These are phyloP conservation scores for Sechiopsis laciniata DNA, from an alignment of 306 rosid species.

Conservation along the genomic window DNA sequence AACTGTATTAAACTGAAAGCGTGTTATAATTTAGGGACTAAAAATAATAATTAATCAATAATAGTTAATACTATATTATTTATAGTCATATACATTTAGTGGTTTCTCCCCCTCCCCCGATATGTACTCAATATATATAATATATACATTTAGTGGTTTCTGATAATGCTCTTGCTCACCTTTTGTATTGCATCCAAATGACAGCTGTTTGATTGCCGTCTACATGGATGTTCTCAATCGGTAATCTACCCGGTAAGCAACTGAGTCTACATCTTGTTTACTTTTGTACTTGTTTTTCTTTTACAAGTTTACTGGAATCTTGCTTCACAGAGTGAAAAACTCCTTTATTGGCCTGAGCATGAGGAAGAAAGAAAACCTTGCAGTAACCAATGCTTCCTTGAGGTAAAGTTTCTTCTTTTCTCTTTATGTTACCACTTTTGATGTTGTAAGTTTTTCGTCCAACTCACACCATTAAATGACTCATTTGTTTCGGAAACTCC, in stretches of 20 bases:
- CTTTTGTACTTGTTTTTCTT: conserved; percentile 16
- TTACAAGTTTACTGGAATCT: conserved; percentile 29
- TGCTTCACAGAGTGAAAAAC: conserved; percentile 69
- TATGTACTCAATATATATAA: no score
- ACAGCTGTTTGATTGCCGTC: conserved; percentile 89
- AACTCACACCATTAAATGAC: neutral
- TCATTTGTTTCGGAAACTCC: neutral
- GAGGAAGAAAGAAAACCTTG: conserved; percentile 74
- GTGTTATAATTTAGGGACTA: neutral
- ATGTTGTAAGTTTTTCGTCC: neutral
- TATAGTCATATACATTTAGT: neutral
- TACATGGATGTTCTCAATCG: conserved; percentile 88
- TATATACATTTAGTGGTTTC: neutral
- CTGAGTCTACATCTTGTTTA: conserved; percentile 18
- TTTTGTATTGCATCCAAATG: conserved; percentile 24
- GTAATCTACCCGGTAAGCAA: conserved; percentile 72
- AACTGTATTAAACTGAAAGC: neutral
- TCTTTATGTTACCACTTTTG: conserved; percentile 13
- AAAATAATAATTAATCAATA: neutral
- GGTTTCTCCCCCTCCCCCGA: no score
- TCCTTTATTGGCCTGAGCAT: conserved; percentile 58
- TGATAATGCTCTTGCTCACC: conserved; percentile 36
- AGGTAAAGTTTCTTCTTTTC: conserved; percentile 42
- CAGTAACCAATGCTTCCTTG: conserved; percentile 77
- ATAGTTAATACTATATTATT: neutral